A percentile compares a stretch with the other conserved stretches of the same genome.
These are phyloP conservation scores for Ophiostoma fasciatum DNA, from an alignment of 2,329 filamentous ascomycete species.

Conservation along the genomic window DNA sequence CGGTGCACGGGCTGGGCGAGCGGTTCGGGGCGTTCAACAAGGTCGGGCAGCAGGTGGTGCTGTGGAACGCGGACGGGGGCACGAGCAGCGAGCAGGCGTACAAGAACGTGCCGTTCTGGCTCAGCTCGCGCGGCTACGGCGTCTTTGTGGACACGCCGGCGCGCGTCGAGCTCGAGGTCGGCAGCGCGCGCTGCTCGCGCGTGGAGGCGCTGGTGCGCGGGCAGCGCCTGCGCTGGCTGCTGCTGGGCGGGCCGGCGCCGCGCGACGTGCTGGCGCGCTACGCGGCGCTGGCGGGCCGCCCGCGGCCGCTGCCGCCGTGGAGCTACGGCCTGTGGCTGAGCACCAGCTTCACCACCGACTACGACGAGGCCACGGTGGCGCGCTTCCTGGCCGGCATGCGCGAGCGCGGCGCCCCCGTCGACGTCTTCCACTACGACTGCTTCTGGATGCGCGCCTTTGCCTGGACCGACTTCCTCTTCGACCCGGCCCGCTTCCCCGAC, in stretches of 20 bases:
- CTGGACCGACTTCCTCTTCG: conserved; percentile 64
- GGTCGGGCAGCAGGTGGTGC: conserved; percentile 52
- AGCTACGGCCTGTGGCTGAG: conserved; percentile 65
- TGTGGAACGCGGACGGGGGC: conserved; percentile 51
- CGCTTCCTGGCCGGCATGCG: conserved; percentile 56
- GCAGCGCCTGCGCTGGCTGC: conserved; percentile 57
- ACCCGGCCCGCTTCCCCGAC: conserved; percentile 52
- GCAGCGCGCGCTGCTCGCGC: conserved; percentile 56
- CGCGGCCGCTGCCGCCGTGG: conserved; percentile 54
- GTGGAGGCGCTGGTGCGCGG: conserved; percentile 55
- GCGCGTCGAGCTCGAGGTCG: conserved; percentile 56
- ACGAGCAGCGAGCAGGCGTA: conserved; percentile 57
- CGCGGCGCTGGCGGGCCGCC: conserved; percentile 49
- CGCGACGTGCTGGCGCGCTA: conserved; percentile 59
- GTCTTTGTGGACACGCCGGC: conserved; percentile 60
- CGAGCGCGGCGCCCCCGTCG: conserved; percentile 46
- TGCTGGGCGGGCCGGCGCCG: conserved; percentile 56
- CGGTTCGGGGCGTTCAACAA: conserved; percentile 66
- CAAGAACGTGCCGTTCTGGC: conserved; percentile 57
- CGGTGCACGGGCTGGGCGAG: conserved; percentile 60
- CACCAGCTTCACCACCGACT: conserved; percentile 61
- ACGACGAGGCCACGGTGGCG: conserved; percentile 54
- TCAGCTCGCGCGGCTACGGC: conserved; percentile 60
- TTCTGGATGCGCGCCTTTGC: conserved; percentile 66
- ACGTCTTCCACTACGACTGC: conserved; percentile 64